Base-by-base conservation (phyloP, 2,329 filamentous ascomycete species). In the Diaporthe vaccinii region DNA sequence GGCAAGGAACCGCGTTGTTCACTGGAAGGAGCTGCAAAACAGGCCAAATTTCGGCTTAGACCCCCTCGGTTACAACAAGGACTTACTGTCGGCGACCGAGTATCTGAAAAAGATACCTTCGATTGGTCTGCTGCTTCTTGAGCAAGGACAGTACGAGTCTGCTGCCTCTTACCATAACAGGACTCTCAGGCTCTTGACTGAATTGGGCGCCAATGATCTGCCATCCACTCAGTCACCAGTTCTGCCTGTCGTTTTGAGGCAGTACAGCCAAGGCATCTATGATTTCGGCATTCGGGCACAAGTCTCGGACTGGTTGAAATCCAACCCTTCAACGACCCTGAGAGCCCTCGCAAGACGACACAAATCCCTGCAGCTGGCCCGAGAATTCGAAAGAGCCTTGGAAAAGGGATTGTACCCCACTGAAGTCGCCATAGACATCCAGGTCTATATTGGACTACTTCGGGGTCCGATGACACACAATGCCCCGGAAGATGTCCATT, bases 191-290 rank as follows among this genome's bases (percentile, higher is more conserved):
- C 80, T 90, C 17, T 79, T 85, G 31, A 61, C 80, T 4, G 82
- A 85, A 2, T 78, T 87, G 1, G 81, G 81, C 12, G 81, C 78
- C 2, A 62, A 77, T 12, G 80, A 83, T 59, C 72, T 78, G 7
- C 73, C 77, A 4, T 72, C 78, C 6, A 31, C 75, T 2, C 71
- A 76, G 15, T 79, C 80, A 75, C 49, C 77, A 73, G 39, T 82
- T 34, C 77, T 82, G 41, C 74, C 79, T 34, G 74, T 82, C 6
- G 77, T 88, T 2, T 78, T 87, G 25, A 74, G 78, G 17, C 85
- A 85, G 51, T 93, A 92, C 76, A 83, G 91, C 41, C 79, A 83
- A 3, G 91, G 91, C 17, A 89, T 93, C 67, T 80, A 83, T 51
- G 83, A 86, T 59, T 81, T 84, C 61, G 81, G 85, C 1, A 84